A percentile compares a stretch with the other conserved stretches of the same genome.
phyloP scores from a whole-genome alignment of 2,329 filamentous ascomycete genomes.

The Nectriaceae sp. region DNA sequence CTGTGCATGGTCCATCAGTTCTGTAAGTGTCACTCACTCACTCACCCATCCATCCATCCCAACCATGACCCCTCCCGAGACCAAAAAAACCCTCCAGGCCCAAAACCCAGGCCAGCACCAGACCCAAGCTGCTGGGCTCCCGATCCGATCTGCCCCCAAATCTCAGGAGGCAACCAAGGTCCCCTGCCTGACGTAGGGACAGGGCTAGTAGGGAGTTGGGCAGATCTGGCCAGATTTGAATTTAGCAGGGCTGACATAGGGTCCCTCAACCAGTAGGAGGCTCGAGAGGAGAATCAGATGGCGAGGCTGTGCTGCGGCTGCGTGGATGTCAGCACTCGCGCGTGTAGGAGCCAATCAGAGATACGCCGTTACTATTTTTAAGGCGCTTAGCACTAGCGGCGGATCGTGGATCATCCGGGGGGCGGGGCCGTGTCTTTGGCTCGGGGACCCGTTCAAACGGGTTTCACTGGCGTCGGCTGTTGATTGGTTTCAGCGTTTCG shows the following conservation, averaged over 20 bases:
- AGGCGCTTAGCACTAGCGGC: constrained; percentile 25
- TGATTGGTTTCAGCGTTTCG: no score
- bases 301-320: constrained; percentile 18
- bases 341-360: constrained; percentile 22
- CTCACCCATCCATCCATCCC: no score
- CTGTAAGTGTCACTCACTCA: no score
- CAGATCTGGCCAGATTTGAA: background rate
- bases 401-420: constrained; percentile 4
- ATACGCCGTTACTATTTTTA: constrained; percentile 26
- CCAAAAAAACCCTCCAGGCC: background rate
- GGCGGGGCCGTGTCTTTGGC: no score
- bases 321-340: constrained; percentile 17
- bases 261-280: background rate
- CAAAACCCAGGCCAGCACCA: background rate
- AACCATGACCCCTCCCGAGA: no score
- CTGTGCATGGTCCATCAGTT: background rate
- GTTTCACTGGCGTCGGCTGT: no score
- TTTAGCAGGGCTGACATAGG: background rate
- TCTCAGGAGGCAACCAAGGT: background rate
- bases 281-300: background rate
- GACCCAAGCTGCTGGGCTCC: background rate
- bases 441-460: no score
- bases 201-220: background rate
- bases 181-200: no score
- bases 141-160: background rate